Evolutionary conservation across 768 basidiomycete genomes (phyloP), one percentile per base, ranked within the genome.

Genomic region (Calocera cornea): DNA sequence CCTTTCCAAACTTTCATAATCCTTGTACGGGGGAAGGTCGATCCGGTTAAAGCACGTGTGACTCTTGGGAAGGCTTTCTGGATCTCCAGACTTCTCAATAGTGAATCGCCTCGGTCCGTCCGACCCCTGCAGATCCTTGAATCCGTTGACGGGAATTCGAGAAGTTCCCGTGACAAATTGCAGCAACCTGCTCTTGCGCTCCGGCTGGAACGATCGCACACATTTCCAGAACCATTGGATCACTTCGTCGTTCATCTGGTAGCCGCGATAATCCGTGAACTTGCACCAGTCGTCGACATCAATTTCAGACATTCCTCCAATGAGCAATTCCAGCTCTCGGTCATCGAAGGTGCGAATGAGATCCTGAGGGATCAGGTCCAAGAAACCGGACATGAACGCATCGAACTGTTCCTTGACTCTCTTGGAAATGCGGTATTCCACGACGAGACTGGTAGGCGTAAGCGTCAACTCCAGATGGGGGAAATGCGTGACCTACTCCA

Each of bases 211-310:
- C 36, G 87, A 86, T 40, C 89, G 86, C 66, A 95, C 84, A 72
- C 88, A 90, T 75, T 93, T 86, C 93, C 93, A 95, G 82, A 95
- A 95, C 93, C 93, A 95, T 73, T 91, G 88, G 70, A 95, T 91
- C 68, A 90, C 88, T 74, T 90, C 86, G 73, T 92, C 90, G 2
- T 85, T 87, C 79, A 89, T 89, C 73, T 88, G 86, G 73, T 90
- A 92, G 2, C 89, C 87, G 65, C 91, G 87, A 75, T 95, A 95
- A 74, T 95, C 93, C 22, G 93, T 95, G 77, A 90, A 92, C 73
- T 92, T 92, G 72, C 87, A 89, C 92, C 92, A 94, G 73, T 93
- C 91, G 71, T 93, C 90, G 84, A 91, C 90, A 74, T 93, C 90
- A 64, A 92, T 92, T 74, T 94, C 92, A 34, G 89, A 86, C 87